Evolutionary conservation across 257 asterid genomes (phyloP).

Genomic region (Przewalskia tangutica): DNA sequence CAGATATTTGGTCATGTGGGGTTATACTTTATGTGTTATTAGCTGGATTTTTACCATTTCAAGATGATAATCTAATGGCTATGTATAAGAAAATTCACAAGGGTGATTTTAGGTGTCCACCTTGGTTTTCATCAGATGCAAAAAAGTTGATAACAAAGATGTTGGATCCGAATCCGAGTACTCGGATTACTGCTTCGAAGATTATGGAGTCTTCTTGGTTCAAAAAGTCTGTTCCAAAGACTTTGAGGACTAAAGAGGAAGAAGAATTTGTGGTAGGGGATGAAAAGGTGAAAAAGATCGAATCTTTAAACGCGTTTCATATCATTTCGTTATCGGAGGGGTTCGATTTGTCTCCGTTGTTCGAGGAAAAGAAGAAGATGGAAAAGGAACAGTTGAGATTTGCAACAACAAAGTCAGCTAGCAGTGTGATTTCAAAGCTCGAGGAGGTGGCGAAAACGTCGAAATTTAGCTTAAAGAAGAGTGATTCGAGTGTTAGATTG

Average conservation of each 20-base stretch:
- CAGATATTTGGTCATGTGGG: conserved; percentile 71
- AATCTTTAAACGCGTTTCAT: conserved; percentile 54
- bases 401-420: conserved; percentile 51
- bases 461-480: conserved; percentile 57
- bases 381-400: conserved; percentile 49
- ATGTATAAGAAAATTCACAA: conserved; percentile 49
- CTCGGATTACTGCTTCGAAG: conserved; percentile 39
- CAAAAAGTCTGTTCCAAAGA: conserved; percentile 25
- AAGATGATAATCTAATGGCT: conserved; percentile 43
- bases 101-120: conserved; percentile 69
- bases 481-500: conserved; percentile 51
- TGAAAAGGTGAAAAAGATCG: conserved; percentile 27
- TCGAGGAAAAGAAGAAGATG: conserved; percentile 40
- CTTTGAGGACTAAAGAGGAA: conserved; percentile 12
- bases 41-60: conserved; percentile 59
- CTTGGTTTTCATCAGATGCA: conserved; percentile 58
- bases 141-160: conserved; percentile 35
- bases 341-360: conserved; percentile 46
- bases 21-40: conserved; percentile 47
- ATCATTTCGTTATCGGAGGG: conserved; percentile 58
- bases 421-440: conserved; percentile 56
- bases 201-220: conserved; percentile 57
- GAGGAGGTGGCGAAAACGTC: conserved; percentile 53
- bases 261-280: conserved; percentile 10
- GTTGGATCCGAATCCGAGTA: conserved; percentile 50